Percentiles rank a stretch among this genome's conserved stretches.
These are phyloP conservation scores for Pichia scutulata DNA, from an alignment of 805 yeast genomes.

Conservation along the genomic window DNA sequence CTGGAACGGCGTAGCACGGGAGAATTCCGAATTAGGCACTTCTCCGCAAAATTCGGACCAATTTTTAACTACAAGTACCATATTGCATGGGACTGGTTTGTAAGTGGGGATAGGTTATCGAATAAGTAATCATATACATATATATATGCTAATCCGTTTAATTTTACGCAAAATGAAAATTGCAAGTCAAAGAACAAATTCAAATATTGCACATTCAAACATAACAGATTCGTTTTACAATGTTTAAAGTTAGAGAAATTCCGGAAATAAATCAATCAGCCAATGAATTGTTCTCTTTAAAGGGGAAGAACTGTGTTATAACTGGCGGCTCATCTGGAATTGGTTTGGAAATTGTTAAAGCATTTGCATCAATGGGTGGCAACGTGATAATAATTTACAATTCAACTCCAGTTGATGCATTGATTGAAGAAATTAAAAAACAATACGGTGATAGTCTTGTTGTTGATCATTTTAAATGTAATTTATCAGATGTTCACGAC, in stretches of 20 bases:
- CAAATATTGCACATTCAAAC: no score
- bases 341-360: constrained; percentile 45
- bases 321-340: constrained; percentile 56
- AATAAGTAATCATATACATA: no score
- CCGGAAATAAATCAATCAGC: neutral
- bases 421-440: constrained; percentile 5
- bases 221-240: neutral
- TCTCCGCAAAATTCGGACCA: no score
- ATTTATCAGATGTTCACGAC: constrained; percentile 25
- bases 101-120: no score
- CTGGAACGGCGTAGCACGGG: no score
- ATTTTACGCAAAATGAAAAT: no score
- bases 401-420: constrained; percentile 11
- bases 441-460: constrained; percentile 10
- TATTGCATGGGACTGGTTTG: no score
- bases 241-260: constrained; percentile 4
- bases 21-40: no score
- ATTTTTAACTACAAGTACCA: no score
- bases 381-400: constrained; percentile 33
- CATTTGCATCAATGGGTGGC: constrained; percentile 45
- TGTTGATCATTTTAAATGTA: constrained; percentile 23
- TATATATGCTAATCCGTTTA: no score
- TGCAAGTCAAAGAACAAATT: neutral
- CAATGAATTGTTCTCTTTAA: constrained; percentile 30
- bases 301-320: constrained; percentile 36